Percentiles rank a stretch among this genome's conserved stretches.
Evolutionary conservation across 2,329 filamentous ascomycete species (phyloP).

Genomic region (Emergomyces orientalis): DNA sequence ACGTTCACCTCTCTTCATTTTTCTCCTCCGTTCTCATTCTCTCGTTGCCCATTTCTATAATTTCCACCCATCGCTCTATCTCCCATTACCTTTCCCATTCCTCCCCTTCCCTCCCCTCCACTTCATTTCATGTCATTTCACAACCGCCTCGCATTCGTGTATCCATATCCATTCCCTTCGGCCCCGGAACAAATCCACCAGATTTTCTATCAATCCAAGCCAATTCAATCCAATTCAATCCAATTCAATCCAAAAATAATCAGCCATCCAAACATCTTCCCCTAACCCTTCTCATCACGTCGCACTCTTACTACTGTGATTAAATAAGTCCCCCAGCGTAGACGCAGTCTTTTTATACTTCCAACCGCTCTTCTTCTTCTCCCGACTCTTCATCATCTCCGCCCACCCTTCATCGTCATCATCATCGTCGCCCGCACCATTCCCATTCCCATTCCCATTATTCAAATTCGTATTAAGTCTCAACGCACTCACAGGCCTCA

Average conservation of each 20-base stretch:
- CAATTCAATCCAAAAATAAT: no score
- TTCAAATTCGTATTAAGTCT: not conserved
- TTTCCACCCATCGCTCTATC: not conserved
- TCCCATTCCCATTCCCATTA: conserved; percentile 9
- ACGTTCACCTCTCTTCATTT: not conserved
- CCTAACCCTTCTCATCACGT: no score
- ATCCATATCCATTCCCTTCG: not conserved
- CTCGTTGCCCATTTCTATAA: not conserved
- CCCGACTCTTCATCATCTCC: conserved; percentile 43
- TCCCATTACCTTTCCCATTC: not conserved
- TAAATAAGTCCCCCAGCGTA: conserved; percentile 29
- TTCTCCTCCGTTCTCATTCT: not conserved
- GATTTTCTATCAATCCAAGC: not conserved
- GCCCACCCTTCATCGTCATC: conserved; percentile 45
- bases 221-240: not conserved
- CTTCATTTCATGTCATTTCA: no score
- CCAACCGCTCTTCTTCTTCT: conserved; percentile 42
- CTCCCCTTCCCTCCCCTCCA: no score
- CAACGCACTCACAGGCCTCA: not conserved
- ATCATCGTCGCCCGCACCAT: conserved; percentile 16
- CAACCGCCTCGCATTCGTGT: not conserved
- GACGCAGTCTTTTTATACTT: conserved; percentile 34
- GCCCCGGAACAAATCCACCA: not conserved
- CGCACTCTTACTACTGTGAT: not conserved
- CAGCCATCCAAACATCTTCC: no score